Percentiles rank a stretch among this genome's conserved stretches.
Evolutionary conservation across 805 yeast genomes (phyloP).

Genomic region (Lachancea fermentati): DNA sequence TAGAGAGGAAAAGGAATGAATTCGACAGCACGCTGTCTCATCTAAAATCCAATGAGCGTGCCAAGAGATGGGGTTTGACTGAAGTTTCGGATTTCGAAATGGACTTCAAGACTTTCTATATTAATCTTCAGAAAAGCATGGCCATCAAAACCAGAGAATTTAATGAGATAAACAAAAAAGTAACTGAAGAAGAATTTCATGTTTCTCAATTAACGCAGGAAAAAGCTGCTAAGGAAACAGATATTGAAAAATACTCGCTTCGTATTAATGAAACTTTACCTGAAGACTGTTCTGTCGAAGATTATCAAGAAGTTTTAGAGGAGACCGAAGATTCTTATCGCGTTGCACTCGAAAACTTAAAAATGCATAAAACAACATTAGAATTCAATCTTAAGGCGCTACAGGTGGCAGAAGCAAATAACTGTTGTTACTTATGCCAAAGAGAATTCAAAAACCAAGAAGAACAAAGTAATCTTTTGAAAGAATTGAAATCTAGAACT

Average conservation of each 20-base stretch:
- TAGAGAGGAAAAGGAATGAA: constrained; percentile 15
- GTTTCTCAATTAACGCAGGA: constrained; percentile 11
- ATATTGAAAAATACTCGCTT: constrained; percentile 12
- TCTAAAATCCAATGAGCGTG: constrained; percentile 10
- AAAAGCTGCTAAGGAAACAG: constrained; percentile 9
- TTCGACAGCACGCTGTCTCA: constrained; percentile 7
- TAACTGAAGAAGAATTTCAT: constrained; percentile 16
- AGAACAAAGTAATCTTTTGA: constrained; percentile 21
- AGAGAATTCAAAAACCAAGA: constrained; percentile 49
- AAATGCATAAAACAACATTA: constrained; percentile 62
- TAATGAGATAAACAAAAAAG: constrained; percentile 12
- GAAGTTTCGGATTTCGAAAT: constrained; percentile 16
- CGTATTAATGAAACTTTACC: constrained; percentile 31
- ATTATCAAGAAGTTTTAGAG: constrained; percentile 44
- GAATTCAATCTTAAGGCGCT: constrained; percentile 68
- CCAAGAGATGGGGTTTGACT: constrained; percentile 11
- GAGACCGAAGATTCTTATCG: constrained; percentile 60
- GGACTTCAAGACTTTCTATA: constrained; percentile 17
- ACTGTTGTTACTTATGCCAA: constrained; percentile 68
- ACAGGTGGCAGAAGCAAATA: constrained; percentile 48
- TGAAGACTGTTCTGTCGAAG: constrained; percentile 39
- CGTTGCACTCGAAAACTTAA: constrained; percentile 56
- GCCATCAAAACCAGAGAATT: constrained; percentile 13
- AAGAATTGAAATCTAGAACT: constrained; percentile 29
- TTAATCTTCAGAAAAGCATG: constrained; percentile 19